Evolutionary conservation across 345 rosid genomes (phyloP).

Genomic region (Lumnitzera littorea): DNA sequence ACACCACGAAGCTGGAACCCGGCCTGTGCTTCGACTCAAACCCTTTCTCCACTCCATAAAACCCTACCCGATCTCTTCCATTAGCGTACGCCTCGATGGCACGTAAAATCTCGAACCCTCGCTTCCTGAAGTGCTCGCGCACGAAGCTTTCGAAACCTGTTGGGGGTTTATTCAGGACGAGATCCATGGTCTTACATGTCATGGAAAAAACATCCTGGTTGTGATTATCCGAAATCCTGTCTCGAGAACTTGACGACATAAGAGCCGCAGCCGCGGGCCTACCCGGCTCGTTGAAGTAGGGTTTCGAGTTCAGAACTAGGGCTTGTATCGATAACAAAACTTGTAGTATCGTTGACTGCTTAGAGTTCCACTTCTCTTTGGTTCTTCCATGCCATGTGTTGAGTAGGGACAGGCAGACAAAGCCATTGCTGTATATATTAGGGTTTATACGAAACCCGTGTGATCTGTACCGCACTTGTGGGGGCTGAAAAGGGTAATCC

Average conservation of each 20-base stretch:
- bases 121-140: slow-evolving; percentile 26
- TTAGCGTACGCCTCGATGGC: slow-evolving; percentile 30
- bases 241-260: slow-evolving; percentile 4
- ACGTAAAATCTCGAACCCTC: slow-evolving; percentile 18
- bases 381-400: slow-evolving; percentile 44
- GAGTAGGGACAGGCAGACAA: slow-evolving; percentile 46
- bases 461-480: slow-evolving; percentile 32
- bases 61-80: slow-evolving; percentile 32
- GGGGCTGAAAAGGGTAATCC: slow-evolving; percentile 43
- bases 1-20: background rate
- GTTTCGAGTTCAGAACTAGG: slow-evolving; percentile 46
- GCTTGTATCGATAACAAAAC: slow-evolving; percentile 52
- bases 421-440: slow-evolving; percentile 36
- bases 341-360: slow-evolving; percentile 41
- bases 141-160: slow-evolving; percentile 37
- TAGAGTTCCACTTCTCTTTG: slow-evolving; percentile 46
- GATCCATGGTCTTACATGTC: slow-evolving; percentile 32
- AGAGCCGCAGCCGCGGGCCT: slow-evolving; percentile 8
- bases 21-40: background rate
- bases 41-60: slow-evolving; percentile 6
- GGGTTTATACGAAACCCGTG: slow-evolving; percentile 54
- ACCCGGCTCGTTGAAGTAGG: slow-evolving; percentile 48
- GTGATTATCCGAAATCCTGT: slow-evolving; percentile 25
- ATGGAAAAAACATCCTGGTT: slow-evolving; percentile 28
- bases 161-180: slow-evolving; percentile 25